Evolutionary conservation across 2,329 filamentous ascomycete species (phyloP), one percentile per base, ranked within the genome.

Genomic region (Colletotrichum viniferum): DNA sequence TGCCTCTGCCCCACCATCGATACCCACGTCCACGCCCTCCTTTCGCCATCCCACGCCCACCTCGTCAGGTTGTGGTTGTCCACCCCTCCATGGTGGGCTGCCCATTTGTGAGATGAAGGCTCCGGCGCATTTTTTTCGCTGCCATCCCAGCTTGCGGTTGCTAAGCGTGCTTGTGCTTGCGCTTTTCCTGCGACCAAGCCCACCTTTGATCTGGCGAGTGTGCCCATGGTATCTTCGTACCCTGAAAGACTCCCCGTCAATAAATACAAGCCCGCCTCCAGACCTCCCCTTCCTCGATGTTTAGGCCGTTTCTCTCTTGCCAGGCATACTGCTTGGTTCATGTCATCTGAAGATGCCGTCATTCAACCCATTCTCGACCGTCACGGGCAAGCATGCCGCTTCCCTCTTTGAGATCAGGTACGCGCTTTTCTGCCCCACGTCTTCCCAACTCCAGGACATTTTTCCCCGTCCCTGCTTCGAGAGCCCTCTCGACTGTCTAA

Each of bases 371-470:
- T 90, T 92, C 79, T 86, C 86, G 24, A 86, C 88, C 55, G 88
- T 89, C 78, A 88, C 86, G 21, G 87, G 87, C 76, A 88, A 87
- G 78, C 86, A 86, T 80, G 87, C 86, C 66, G 88, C 87, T 77
- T 89, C 88, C 26, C 85, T 91, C 60, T 92, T 92, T 79, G 89
- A 91, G 79, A 90, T 92, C 78, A 88, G 90, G 90, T 91, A 83
- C 78, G 89, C 28, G 12, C 26, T 30, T 16, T 21, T 32, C 58
- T 62, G 64, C 62, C 43, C 65, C 55, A 69, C 69, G 43, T 74
- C 58, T 75, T 52, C 63, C 68, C 38, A 61, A 73, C 52, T 34
- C 55, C 60, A 52, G 61, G 34, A 16, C 43, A 66, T 24, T 63
- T 74, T 69, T 60, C 62, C 32, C 66, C 70, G 61, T 38, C 34